Evolutionary conservation across 2,329 filamentous ascomycete genomes (phyloP).

Genomic region (Aspergillus piperis): DNA sequence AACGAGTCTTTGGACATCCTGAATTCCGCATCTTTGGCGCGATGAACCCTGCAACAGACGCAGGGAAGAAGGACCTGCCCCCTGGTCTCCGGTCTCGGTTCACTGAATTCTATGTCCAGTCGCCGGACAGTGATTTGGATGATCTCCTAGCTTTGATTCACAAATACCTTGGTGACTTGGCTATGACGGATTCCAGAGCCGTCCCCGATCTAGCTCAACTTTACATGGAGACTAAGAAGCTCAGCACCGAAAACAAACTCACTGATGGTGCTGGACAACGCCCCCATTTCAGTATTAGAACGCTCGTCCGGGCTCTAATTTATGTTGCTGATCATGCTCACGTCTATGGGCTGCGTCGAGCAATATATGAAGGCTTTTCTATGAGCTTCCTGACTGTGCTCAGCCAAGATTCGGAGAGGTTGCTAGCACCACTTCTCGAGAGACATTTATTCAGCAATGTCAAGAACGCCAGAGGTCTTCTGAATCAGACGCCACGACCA

Average conservation of each 20-base stretch:
- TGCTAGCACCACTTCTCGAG: constrained; percentile 77
- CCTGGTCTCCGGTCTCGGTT: constrained; percentile 87
- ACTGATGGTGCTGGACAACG: constrained; percentile 96
- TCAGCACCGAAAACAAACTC: constrained; percentile 78
- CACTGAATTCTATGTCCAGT: constrained; percentile 91
- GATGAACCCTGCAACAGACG: constrained; percentile 98
- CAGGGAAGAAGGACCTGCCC: constrained; percentile 92
- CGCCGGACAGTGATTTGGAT: constrained; percentile 81
- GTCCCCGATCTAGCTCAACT: constrained; percentile 80
- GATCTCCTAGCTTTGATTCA: constrained; percentile 87
- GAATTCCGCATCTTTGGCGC: constrained; percentile 96
- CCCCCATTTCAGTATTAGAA: constrained; percentile 94
- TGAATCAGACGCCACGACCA: constrained; percentile 75
- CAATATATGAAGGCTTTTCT: constrained; percentile 90
- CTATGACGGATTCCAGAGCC: constrained; percentile 70
- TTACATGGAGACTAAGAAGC: constrained; percentile 82
- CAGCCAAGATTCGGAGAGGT: constrained; percentile 74
- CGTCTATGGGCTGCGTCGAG: constrained; percentile 79
- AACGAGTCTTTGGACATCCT: constrained; percentile 83
- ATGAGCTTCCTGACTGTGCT: constrained; percentile 97
- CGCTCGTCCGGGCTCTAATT: constrained; percentile 82
- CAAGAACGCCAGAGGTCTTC: constrained; percentile 68
- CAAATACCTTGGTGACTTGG: constrained; percentile 75
- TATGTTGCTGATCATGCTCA: constrained; percentile 85
- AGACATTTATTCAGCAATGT: constrained; percentile 74